Base-by-base conservation (phyloP, 805 yeast species). In the Pichia insulana region DNA sequence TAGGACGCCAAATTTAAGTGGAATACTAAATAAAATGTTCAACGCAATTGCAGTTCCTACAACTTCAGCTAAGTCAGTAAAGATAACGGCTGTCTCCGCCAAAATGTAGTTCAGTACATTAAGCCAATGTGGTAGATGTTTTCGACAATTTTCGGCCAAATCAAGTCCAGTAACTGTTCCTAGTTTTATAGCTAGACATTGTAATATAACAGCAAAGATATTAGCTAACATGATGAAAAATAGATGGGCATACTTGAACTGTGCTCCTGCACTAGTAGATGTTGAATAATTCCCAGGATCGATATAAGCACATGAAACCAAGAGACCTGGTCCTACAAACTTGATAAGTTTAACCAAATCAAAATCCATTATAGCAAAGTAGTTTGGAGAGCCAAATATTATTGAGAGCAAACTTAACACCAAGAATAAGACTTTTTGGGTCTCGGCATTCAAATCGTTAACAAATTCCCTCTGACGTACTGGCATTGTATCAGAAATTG, bases 211-310 rank as follows among this genome's bases (percentile, higher is more conserved):
- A 0, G 96, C 96, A 65, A 86, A 79, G 39, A 83, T 57, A 55
- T 87, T 88, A n/a, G 95, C 81, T 44, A 87, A 54, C 40, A 87
- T 67, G 3, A 87, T 73, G 26, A 82, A 71, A 59, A 85, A 83
- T 39, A 88, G 68, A 40, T 87, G 72, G 44, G 81, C 74, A 61
- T 80, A 88, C 56, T 78, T 74, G 54, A 79, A 83, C 42, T 77
- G 71, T 2, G 95, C 89, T 40, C 96, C 97, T 1, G 95, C 86
- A 13, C 85, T 74, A 1, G 88, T 95, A 13, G 92, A 87, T 0
- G 96, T 84, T 35, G 94, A 77, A 62, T 86, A 88, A 61, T 88
- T 88, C 34, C 97, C 97, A 2, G 96, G 96, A 58, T 88, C 97
- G 71, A 88, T 83, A 56, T 88, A 89, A 2, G 95, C 92, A 41